phyloP scores from a whole-genome alignment of 768 basidiomycete genomes.

The Daedaleopsis sinensis region DNA sequence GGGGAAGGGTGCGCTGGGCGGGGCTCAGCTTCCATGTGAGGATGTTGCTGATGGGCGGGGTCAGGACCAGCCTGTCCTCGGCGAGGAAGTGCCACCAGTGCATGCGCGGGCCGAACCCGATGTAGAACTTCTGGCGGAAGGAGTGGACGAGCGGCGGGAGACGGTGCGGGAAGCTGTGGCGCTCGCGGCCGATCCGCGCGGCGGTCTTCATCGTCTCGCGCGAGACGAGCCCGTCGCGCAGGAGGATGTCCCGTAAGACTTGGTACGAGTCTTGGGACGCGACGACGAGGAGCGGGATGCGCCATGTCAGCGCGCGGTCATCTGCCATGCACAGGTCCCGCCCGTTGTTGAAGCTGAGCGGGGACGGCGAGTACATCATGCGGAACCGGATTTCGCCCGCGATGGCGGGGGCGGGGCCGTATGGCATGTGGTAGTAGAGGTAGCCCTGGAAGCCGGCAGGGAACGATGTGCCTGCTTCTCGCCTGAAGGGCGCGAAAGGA shows the following conservation, averaged over 20 bases:
- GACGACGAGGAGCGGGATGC: not conserved
- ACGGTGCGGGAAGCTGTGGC: not conserved
- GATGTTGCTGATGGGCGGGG: not conserved
- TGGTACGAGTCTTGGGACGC: not conserved
- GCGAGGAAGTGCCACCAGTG: conserved; percentile 10
- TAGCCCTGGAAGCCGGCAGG: conserved; percentile 2
- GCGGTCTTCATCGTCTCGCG: not conserved
- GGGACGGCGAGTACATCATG: not conserved
- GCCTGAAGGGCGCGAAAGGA: not conserved
- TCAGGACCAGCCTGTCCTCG: not conserved
- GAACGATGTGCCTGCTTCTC: not conserved
- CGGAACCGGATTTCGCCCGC: conserved; percentile 8
- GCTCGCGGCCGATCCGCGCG: not conserved
- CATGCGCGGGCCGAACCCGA: not conserved
- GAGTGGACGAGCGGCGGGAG: not conserved
- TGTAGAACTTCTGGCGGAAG: not conserved
- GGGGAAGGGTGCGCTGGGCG: not conserved
- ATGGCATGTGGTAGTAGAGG: not conserved
- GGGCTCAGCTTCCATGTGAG: not conserved
- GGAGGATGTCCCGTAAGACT: conserved; percentile 1
- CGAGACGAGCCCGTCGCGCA: not conserved
- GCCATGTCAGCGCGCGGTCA: not conserved
- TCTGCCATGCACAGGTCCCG: not conserved
- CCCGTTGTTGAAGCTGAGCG: not conserved
- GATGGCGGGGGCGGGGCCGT: not conserved